Evolutionary conservation across 2,329 filamentous ascomycete genomes (phyloP), one percentile per base, ranked within the genome.

Genomic region (Fusarium denticulatum): DNA sequence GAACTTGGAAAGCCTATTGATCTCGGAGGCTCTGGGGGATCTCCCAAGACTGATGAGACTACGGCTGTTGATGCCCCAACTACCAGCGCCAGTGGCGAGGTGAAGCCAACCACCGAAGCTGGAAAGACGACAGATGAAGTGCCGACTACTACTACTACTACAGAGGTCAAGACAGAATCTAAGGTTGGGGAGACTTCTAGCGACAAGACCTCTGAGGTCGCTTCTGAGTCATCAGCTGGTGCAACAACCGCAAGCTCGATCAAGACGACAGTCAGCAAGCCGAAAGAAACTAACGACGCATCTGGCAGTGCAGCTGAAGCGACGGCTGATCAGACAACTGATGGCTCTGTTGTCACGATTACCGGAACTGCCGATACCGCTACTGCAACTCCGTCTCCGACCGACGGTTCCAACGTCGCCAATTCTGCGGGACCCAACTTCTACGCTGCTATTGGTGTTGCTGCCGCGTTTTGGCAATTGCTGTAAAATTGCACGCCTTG

Each of bases 1-100:
- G 70, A 74, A 30, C 67, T 74, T 14, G 71, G 71, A 14, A 67
- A 63, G 16, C 71, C 67, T 24, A 60, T 73, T 32, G 67, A 71
- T 24, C 50, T 60, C 5, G 71, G 59, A 7, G 28, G 61, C n/a
- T 56, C 59, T n/a, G 45, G 13, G 3, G 70, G 28, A 14, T 32
- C 53, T 13, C 53, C 70, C 16, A 67, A 60, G 26, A 62, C 60
- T 8, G 50, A 50, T 39, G 39, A 59, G 18, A 65, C 43, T 24
- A 72, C 69, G 4, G n/a, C 15, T 4, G 37, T 56, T 3, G 16
- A 24, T 7, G 30, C n/a, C 13, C 58, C 52, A 2, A 12, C 42
- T 32, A 62, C 52, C 12, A 60, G 46, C 42, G 30, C 50, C 5
- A 45, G 11, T 9, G 16, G 34, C 2, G 43, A 53, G 34, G 39